These are phyloP conservation scores for Colletotrichum orchidophilum DNA, from an alignment of 2,329 filamentous ascomycete species.

Conservation along the genomic window DNA sequence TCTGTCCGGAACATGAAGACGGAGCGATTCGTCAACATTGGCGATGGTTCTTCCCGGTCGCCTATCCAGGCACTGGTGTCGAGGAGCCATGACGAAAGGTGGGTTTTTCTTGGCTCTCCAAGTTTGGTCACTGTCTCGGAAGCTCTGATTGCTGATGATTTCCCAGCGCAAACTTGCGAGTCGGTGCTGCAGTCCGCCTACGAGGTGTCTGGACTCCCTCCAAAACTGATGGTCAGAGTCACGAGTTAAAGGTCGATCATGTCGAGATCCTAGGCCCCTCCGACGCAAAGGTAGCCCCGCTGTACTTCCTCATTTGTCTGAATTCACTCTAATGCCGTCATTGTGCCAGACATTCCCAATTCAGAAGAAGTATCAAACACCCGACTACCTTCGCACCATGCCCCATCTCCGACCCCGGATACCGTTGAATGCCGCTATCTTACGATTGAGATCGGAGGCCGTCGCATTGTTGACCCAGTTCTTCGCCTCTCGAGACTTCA, in stretches of 20 bases:
- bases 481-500: conserved; percentile 76
- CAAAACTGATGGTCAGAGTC: conserved; percentile 73
- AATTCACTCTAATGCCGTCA: neutral
- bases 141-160: conserved; percentile 41
- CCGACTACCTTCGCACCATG: conserved; percentile 87
- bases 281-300: conserved; percentile 75
- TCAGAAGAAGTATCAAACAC: conserved; percentile 94
- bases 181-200: conserved; percentile 82
- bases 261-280: conserved; percentile 79
- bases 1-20: conserved; percentile 89
- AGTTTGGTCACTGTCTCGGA: conserved; percentile 36
- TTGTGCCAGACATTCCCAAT: conserved; percentile 81
- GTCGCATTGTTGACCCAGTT: conserved; percentile 78
- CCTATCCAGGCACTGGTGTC: conserved; percentile 82
- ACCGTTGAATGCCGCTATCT: conserved; percentile 80
- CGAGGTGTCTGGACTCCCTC: conserved; percentile 81
- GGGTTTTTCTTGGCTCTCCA: conserved; percentile 46
- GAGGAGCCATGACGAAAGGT: conserved; percentile 78
- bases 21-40: conserved; percentile 83
- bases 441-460: conserved; percentile 84
- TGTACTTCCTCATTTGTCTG: conserved; percentile 15
- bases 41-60: conserved; percentile 85
- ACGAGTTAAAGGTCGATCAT: conserved; percentile 80
- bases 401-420: conserved; percentile 88
- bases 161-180: conserved; percentile 70